Evolutionary conservation across 2,329 filamentous ascomycete genomes (phyloP), one percentile per base, ranked within the genome.

Genomic region (Hymenoscyphus albidus): DNA sequence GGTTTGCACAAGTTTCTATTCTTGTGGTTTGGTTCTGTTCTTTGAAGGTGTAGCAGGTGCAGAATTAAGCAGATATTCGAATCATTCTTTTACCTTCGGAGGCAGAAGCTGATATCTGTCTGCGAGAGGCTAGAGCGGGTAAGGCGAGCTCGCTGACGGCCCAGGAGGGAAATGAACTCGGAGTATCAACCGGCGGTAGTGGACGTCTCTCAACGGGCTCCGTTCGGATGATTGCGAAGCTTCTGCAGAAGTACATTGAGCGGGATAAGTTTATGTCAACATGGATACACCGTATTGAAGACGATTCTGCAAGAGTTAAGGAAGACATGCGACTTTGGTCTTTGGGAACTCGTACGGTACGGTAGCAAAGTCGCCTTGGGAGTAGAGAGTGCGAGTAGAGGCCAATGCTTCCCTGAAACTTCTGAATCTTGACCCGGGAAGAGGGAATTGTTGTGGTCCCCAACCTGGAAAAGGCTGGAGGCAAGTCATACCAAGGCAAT

Each of bases 401-500:
- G 22, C 22, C 48, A 54, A 13, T 54, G 48, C 48, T 54, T 54
- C 48, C 48, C 48, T 54, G 48, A 54, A 54, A 18, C 18, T 54
- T 54, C 35, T 35, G 35, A 35, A 35, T 35, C 35, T 51, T 51
- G 44, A 51, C 44, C 44, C 44, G 44, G 44, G 42, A n/a, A 48
- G 42, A 48, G 42, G 42, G 42, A 18, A 22, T 13, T 51, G n/a
- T 51, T 51, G 44, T 51, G 44, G 48, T 14, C 18, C 13, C n/a
- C 48, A 54, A 27, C 9, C 44, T 51, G 44, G n/a, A 51, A 51
- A 51, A 51, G 44, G 48, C 48, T 54, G 48, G 48, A 54, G 22
- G 48, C 48, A 54, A 54, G 48, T 54, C 48, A 54, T 54, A 54
- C 48, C n/a, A 27, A 22, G 48, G 48, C 18, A 54, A 54, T 54